Evolutionary conservation across 2,329 filamentous ascomycete genomes (phyloP), one percentile per base, ranked within the genome.

Genomic region (Xylariaceae sp.): DNA sequence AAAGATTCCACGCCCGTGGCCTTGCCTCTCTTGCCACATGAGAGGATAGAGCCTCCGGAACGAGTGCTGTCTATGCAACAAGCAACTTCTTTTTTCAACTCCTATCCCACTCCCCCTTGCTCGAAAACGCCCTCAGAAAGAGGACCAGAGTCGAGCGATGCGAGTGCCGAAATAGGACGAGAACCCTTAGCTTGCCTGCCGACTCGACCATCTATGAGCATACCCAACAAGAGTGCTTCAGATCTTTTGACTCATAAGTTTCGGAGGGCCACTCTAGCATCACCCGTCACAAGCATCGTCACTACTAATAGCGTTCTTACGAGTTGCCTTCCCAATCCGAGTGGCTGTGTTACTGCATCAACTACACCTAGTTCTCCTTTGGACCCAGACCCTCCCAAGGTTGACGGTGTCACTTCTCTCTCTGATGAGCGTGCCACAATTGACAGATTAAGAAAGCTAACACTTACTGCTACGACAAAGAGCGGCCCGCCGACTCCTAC

Each of bases 401-500:
- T 69, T 61, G 69, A 69, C 42, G 26, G 39, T 57, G 64, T 64
- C 57, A 62, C 70, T 58, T 61, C 62, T 71, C 62, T 73, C 70
- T 64, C 71, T 67, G 71, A 72, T 70, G 75, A 82, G 71, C 86
- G 83, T 75, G 81, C 82, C 72, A 84, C 85, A 70, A 77, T 84
- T 79, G 80, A 83, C 75, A 81, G 83, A 78, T 81, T 88, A 74
- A 89, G 84, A 80, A 88, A 87, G 89, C 92, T 97, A 91, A 97
- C 92, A 84, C 82, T 86, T 82, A 84, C 85, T 81, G 79, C 79
- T 75, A 78, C 79, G 74, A 78, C 85, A 80, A 96, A 97, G 92
- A 96, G 91, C 79, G 94, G 91, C 65, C 89, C 91, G 64, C 87
- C 92, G 57, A 92, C 93, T 64, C 95, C 93, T 50, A 93, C 91